These are phyloP conservation scores for Cystofilobasidium ferigula DNA, from an alignment of 768 basidiomycete species.

Conservation along the genomic window DNA sequence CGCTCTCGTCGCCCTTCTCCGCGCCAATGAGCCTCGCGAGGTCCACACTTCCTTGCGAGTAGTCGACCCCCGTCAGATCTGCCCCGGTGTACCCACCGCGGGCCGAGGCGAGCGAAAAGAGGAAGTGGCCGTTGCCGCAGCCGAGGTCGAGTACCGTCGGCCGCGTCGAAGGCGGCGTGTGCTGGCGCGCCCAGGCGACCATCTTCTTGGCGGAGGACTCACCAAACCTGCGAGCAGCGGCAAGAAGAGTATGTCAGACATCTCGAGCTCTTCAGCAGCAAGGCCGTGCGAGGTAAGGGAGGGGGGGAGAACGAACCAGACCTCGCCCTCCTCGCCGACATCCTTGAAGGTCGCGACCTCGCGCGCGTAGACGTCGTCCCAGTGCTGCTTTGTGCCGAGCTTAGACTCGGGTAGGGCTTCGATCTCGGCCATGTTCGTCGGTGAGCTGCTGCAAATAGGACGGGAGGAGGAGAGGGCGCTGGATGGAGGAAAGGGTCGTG, in stretches of 20 bases:
- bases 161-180: slow-evolving; percentile 32
- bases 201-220: slow-evolving; percentile 40
- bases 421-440: not conserved
- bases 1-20: slow-evolving; percentile 23
- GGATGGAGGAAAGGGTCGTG: too few relatives aligned
- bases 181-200: slow-evolving; percentile 39
- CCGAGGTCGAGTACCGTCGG: slow-evolving; percentile 40
- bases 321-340: slow-evolving; percentile 43
- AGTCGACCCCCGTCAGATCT: slow-evolving; percentile 41
- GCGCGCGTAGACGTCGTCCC: slow-evolving; percentile 24
- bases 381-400: slow-evolving; percentile 24
- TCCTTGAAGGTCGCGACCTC: slow-evolving; percentile 29
- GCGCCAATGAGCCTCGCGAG: slow-evolving; percentile 35
- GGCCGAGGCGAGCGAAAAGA: slow-evolving; percentile 32
- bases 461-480: too few relatives aligned
- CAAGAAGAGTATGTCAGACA: not conserved
- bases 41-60: slow-evolving; percentile 36
- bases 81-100: slow-evolving; percentile 28
- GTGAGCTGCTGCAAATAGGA: too few relatives aligned
- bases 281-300: not conserved
- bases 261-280: not conserved
- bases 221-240: slow-evolving; percentile 38
- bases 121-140: slow-evolving; percentile 39
- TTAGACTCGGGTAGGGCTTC: slow-evolving; percentile 24
- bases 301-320: slow-evolving; percentile 36